Evolutionary conservation across 2,329 filamentous ascomycete genomes (phyloP).

Genomic region (Pestalotiopsis sp.): DNA sequence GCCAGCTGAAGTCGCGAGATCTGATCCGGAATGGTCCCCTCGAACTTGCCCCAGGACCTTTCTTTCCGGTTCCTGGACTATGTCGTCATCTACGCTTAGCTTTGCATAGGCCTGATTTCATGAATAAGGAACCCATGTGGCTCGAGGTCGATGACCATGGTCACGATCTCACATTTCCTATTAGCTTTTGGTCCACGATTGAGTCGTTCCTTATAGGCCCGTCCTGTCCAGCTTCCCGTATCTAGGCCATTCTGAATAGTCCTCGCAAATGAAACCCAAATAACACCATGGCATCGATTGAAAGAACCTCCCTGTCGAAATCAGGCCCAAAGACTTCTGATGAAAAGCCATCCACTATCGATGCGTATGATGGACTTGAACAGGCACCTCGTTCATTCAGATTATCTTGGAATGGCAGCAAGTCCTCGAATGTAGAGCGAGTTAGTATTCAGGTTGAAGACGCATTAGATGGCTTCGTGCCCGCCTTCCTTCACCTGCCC

Average conservation of each 20-base stretch:
- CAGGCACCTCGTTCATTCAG: neutral
- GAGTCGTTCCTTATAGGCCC: too few species aligned
- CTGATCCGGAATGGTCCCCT: too few species aligned
- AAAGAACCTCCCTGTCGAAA: neutral
- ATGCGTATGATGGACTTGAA: neutral
- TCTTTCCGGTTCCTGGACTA: neutral
- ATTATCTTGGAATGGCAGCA: neutral
- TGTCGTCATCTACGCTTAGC: neutral
- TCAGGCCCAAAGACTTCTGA: neutral
- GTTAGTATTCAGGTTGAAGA: neutral
- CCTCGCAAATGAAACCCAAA: neutral
- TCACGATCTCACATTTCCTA: neutral
- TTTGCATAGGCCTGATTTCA: neutral
- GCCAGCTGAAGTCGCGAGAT: too few species aligned
- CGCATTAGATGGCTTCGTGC: slow-evolving; percentile 22
- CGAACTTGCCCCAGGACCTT: neutral
- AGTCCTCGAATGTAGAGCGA: neutral
- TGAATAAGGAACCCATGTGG: neutral
- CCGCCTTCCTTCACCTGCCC: slow-evolving; percentile 35
- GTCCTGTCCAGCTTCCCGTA: too few species aligned
- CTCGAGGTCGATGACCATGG: neutral
- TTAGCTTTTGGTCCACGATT: neutral
- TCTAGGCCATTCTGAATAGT: neutral
- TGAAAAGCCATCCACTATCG: neutral
- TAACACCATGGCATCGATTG: neutral